Evolutionary conservation across 495 filamentous ascomycete genomes (phyloP).

Genomic region (Extremus antarcticus): DNA sequence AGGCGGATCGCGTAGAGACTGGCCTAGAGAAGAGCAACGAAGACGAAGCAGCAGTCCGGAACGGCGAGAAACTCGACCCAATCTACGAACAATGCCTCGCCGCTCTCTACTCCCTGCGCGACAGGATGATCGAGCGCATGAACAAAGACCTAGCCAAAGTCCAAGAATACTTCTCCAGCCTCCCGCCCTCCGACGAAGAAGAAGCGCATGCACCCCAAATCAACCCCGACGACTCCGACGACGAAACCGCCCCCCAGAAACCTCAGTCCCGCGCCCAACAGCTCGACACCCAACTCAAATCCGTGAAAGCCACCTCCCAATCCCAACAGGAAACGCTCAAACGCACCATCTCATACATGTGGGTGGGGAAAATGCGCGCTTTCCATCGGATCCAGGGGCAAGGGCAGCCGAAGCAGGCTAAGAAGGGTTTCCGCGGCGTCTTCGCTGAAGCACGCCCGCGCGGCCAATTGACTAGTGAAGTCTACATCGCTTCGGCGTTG

Average conservation of each 20-base stretch:
- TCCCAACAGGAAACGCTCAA: conserved; percentile 62
- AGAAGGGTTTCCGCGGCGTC: conserved; percentile 64
- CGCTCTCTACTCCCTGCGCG: conserved; percentile 68
- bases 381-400: conserved; percentile 94
- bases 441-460: conserved; percentile 77
- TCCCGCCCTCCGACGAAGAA: conserved; percentile 28
- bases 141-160: conserved; percentile 57
- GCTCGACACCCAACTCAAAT: conserved; percentile 47
- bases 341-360: conserved; percentile 73
- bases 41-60: conserved; percentile 22
- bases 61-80: conserved; percentile 61
- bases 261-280: conserved; percentile 25
- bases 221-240: conserved; percentile 47
- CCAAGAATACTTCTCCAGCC: conserved; percentile 42
- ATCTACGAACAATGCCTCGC: conserved; percentile 77
- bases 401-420: conserved; percentile 47
- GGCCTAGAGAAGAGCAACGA: conserved; percentile 1
- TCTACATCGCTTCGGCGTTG: conserved; percentile 82
- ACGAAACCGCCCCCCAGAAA: conserved; percentile 46
- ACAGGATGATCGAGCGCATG: conserved; percentile 63
- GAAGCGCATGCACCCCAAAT: conserved; percentile 7
- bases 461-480: conserved; percentile 81
- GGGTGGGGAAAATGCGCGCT: conserved; percentile 87
- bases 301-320: conserved; percentile 56
- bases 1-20: conserved; percentile 69